Conservation (phyloP, 2,329 filamentous ascomycete genomes). For the Fusarium heterosporum region DNA sequence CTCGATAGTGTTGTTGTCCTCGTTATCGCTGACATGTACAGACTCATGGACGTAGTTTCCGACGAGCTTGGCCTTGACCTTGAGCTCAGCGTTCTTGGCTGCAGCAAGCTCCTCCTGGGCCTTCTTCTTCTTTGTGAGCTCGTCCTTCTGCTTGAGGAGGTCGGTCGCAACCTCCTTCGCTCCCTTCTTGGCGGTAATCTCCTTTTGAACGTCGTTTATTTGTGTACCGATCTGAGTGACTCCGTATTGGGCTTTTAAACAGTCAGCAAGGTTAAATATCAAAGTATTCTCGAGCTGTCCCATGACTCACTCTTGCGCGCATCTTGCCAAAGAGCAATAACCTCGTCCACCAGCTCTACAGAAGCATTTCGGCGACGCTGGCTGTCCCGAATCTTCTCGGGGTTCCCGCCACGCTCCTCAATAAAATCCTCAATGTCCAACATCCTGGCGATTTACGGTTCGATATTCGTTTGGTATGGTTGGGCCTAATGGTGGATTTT, state of each 20-base stretch:
- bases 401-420: conserved; percentile 88
- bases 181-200: conserved; percentile 93
- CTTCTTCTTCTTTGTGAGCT: conserved; percentile 86
- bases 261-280: conserved; percentile 19
- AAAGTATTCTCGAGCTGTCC: conserved; percentile 8
- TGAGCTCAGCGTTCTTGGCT: conserved; percentile 79
- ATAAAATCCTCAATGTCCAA: conserved; percentile 84
- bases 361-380: conserved; percentile 85
- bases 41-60: conserved; percentile 81
- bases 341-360: conserved; percentile 88
- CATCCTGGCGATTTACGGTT: conserved; percentile 60
- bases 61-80: conserved; percentile 83
- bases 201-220: conserved; percentile 90
- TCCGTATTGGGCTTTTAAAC: conserved; percentile 71
- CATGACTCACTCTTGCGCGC: conserved; percentile 72
- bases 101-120: conserved; percentile 77
- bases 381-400: conserved; percentile 90
- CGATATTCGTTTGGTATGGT: conserved; percentile 30
- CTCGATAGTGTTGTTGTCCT: conserved; percentile 86
- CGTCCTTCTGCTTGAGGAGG: conserved; percentile 80
- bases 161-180: conserved; percentile 89
- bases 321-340: conserved; percentile 88
- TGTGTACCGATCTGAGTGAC: conserved; percentile 83
- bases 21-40: conserved; percentile 84
- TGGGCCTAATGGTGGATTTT: conserved; percentile 41